Conservation (phyloP, 2,329 filamentous ascomycete species). For the Penicillium brevicompactum region DNA sequence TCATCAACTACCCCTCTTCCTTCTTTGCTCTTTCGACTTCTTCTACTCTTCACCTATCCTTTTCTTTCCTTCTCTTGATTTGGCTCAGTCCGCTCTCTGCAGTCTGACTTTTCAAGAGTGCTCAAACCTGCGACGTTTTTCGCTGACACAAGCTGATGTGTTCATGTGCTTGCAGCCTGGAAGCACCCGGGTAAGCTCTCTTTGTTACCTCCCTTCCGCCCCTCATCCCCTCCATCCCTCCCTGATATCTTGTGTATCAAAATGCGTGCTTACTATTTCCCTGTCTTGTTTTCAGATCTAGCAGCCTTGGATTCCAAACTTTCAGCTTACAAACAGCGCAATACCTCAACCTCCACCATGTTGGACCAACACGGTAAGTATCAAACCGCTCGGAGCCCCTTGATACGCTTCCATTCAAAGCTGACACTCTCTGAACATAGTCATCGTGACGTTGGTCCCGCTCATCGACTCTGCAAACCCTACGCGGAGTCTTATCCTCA, state of each 20-base stretch:
- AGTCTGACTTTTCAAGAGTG: neutral
- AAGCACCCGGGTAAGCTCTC: slow-evolving; percentile 9
- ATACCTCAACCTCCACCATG: slow-evolving; percentile 18
- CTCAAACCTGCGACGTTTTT: neutral
- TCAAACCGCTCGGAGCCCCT: neutral
- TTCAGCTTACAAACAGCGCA: neutral
- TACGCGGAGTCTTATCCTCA: slow-evolving; percentile 35
- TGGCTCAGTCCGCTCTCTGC: neutral
- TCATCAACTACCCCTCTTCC: slow-evolving; percentile 31
- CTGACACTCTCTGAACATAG: slow-evolving; percentile 26
- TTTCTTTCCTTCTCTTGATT: neutral
- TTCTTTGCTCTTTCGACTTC: slow-evolving; percentile 11
- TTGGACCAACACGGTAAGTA: slow-evolving; percentile 27
- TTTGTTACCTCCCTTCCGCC: neutral
- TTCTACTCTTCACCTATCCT: neutral
- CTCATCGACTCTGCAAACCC: slow-evolving; percentile 22
- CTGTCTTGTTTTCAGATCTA: neutral
- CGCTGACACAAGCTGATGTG: neutral
- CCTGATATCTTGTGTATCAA: neutral
- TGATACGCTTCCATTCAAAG: neutral
- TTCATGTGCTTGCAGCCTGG: slow-evolving; percentile 9
- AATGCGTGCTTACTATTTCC: neutral
- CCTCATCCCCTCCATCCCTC: neutral
- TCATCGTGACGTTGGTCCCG: slow-evolving; percentile 35
- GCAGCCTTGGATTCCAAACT: neutral